These are phyloP conservation scores for Penicillium fimorum DNA, from an alignment of 495 filamentous ascomycete species.

Conservation along the genomic window DNA sequence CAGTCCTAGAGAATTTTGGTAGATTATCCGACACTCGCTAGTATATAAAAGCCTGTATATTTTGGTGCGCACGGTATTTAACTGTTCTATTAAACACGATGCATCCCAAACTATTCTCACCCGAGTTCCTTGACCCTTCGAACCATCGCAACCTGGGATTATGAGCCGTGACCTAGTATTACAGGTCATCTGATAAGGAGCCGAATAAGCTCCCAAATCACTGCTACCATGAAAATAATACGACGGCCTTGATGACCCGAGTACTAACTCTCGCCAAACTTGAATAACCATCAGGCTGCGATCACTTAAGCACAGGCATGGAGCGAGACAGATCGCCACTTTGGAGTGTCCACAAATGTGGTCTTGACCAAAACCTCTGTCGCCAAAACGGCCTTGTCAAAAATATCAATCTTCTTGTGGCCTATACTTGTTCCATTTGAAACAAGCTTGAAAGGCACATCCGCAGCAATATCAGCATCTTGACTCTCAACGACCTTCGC, in stretches of 20 bases:
- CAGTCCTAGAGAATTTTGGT: neutral
- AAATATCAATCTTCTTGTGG: constrained; percentile 16
- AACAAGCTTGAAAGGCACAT: constrained; percentile 6
- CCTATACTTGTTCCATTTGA: constrained; percentile 17
- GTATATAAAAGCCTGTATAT: neutral
- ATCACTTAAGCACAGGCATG: neutral
- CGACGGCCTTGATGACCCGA: neutral
- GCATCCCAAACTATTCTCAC: no score
- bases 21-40: neutral
- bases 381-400: neutral
- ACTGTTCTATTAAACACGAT: no score
- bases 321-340: constrained; percentile 10
- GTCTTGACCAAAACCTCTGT: constrained; percentile 13
- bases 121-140: no score
- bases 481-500: constrained; percentile 4
- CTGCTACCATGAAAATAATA: neutral
- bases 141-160: no score
- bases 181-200: no score
- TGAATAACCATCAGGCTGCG: neutral
- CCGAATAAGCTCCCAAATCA: no score
- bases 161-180: no score
- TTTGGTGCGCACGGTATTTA: neutral
- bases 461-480: constrained; percentile 4
- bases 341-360: constrained; percentile 8
- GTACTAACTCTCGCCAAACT: neutral